Conservation (phyloP, 352 stramenopile genomes). For the Phytophthora pluvialis region DNA sequence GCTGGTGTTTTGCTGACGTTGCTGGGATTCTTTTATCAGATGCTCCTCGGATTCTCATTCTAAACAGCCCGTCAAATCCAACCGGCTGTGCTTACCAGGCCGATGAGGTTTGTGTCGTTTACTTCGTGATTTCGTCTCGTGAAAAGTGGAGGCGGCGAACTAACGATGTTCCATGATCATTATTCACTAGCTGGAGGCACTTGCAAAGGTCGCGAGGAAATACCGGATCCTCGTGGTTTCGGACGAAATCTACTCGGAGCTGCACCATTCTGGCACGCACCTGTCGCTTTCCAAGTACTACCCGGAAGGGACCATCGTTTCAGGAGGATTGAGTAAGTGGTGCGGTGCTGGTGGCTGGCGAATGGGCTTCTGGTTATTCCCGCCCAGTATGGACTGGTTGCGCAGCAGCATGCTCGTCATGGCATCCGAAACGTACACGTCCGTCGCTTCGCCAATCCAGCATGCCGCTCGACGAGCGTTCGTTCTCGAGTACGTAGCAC, state of each 20-base stretch:
- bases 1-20: conserved; percentile 9
- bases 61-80: conserved; percentile 89
- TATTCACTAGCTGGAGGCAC: conserved; percentile 49
- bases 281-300: conserved; percentile 89
- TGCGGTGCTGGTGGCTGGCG: conserved; percentile 88
- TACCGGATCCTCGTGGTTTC: conserved; percentile 91
- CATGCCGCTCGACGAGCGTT: conserved; percentile 84
- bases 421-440: conserved; percentile 91
- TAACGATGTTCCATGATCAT: conserved; percentile 10
- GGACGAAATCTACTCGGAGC: conserved; percentile 90
- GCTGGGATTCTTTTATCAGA: conserved; percentile 41
- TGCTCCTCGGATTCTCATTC: conserved; percentile 83
- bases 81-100: conserved; percentile 85
- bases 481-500: conserved; percentile 60
- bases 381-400: conserved; percentile 76
- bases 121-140: not conserved
- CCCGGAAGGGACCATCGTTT: conserved; percentile 89
- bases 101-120: conserved; percentile 54
- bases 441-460: conserved; percentile 86
- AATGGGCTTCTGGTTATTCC: conserved; percentile 90
- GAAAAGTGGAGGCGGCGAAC: not conserved
- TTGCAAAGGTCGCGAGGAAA: conserved; percentile 80
- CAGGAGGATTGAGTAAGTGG: conserved; percentile 88
- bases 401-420: conserved; percentile 90
- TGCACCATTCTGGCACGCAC: conserved; percentile 77